A percentile compares a stretch with the other conserved stretches of the same genome.
Evolutionary conservation across 768 basidiomycete genomes (phyloP).

Genomic region (Mycena capillaripes): DNA sequence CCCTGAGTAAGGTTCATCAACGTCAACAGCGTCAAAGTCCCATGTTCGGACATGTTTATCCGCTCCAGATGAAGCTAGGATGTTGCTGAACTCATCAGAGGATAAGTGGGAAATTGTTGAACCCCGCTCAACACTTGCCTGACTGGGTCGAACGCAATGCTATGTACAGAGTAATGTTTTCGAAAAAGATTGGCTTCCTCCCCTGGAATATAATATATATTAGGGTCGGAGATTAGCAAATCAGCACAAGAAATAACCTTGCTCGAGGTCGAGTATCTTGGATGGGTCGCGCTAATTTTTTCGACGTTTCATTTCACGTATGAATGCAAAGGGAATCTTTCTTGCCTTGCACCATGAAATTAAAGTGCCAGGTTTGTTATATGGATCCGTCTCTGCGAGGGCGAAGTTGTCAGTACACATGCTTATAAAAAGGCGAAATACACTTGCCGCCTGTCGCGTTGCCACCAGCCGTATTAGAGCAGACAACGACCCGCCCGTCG

Average conservation of each 20-base stretch:
- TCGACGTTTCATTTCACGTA: conserved; percentile 31
- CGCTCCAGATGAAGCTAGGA: conserved; percentile 9
- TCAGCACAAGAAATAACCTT: conserved; percentile 3
- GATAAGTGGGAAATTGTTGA: not conserved
- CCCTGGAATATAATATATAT: not conserved
- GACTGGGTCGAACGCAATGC: conserved; percentile 67
- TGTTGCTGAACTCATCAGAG: conserved; percentile 27
- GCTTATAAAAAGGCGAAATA: not conserved
- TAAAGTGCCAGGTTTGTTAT: conserved; percentile 64
- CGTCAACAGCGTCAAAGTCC: conserved; percentile 12
- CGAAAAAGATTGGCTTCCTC: conserved; percentile 33
- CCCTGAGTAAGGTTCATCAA: not conserved
- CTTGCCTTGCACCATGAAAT: conserved; percentile 54
- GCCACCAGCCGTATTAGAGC: conserved; percentile 64
- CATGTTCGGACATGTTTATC: conserved; percentile 18
- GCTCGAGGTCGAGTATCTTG: conserved; percentile 23
- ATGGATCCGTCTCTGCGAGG: conserved; percentile 50
- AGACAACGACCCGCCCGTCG: conserved; percentile 56
- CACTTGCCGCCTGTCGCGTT: conserved; percentile 49
- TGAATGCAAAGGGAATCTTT: conserved; percentile 27
- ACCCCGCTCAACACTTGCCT: conserved; percentile 51
- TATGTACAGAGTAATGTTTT: conserved; percentile 69
- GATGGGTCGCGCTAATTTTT: conserved; percentile 35
- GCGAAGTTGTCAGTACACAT: conserved; percentile 11
- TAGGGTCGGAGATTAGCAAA: not conserved